phyloP scores from a whole-genome alignment of 192 early-diverging fungal species.

The Oehlia diaphana region DNA sequence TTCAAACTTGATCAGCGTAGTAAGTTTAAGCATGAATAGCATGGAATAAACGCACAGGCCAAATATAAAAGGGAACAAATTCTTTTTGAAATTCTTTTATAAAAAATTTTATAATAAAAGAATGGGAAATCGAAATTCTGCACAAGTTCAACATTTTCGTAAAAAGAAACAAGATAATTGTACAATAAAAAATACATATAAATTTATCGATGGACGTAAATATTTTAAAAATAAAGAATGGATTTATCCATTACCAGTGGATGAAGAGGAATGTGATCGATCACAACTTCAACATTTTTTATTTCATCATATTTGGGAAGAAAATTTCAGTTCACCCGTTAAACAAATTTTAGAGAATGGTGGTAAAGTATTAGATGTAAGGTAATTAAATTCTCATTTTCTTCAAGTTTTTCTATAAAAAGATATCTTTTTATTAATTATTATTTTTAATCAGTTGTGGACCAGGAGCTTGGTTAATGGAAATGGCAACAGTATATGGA shows the following conservation, averaged over 20 bases:
- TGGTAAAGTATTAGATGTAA: background rate
- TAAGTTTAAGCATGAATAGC: too few species aligned
- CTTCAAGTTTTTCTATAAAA: too few species aligned
- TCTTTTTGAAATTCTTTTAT: too few species aligned
- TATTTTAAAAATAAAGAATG: background rate
- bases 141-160: too few species aligned
- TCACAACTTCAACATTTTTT: slow-evolving; percentile 11
- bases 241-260: background rate
- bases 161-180: too few species aligned
- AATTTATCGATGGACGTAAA: background rate
- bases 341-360: background rate
- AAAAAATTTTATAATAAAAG: too few species aligned
- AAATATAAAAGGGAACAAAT: too few species aligned
- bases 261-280: background rate
- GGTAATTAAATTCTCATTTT: background rate
- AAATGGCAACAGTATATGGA: slow-evolving; percentile 41
- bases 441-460: background rate
- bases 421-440: too few species aligned
- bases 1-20: too few species aligned
- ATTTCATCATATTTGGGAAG: background rate
- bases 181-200: background rate
- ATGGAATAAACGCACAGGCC: too few species aligned
- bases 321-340: background rate
- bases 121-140: too few species aligned
- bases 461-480: slow-evolving; percentile 13